phyloP scores from a whole-genome alignment of 208 protist genomes.

The Trypanosoma scelopori region DNA sequence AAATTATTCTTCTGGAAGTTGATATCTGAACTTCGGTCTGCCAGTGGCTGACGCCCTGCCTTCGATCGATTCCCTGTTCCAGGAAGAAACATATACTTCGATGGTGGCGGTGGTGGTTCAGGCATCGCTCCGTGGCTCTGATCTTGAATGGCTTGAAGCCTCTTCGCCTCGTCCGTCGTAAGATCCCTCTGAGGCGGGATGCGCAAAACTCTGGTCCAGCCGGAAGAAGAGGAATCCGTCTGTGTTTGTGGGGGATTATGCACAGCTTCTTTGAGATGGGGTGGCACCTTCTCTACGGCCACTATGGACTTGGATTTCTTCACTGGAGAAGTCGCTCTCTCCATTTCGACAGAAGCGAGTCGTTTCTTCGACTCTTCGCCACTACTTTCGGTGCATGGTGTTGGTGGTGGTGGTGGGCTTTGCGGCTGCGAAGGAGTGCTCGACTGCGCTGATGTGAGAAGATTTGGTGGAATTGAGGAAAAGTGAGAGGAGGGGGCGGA shows the following conservation, averaged over 20 bases:
- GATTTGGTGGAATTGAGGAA: constrained; percentile 1
- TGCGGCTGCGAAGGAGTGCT: not conserved
- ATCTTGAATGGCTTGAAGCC: too few species aligned
- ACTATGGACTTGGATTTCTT: not conserved
- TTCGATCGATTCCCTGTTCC: not conserved
- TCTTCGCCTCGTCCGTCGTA: not conserved
- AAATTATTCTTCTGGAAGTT: not conserved
- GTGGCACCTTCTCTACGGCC: not conserved
- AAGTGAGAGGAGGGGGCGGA: constrained; percentile 3
- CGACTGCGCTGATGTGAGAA: not conserved
- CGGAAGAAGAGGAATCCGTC: not conserved
- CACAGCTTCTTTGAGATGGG: not conserved
- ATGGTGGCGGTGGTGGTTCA: not conserved
- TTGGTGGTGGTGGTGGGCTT: constrained; percentile 5
- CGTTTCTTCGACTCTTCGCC: not conserved
- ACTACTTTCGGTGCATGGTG: not conserved
- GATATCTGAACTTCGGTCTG: constrained; percentile 17
- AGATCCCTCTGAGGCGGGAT: not conserved
- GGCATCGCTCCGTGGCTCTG: too few species aligned
- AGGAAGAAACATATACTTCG: not conserved
- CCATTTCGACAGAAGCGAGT: not conserved
- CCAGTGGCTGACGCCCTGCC: not conserved
- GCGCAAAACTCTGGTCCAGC: not conserved
- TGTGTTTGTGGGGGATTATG: not conserved
- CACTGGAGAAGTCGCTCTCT: not conserved